Percentiles rank a stretch among this genome's conserved stretches.
phyloP scores from a whole-genome alignment of 257 asterid genomes.

The Nicotiana undulata region DNA sequence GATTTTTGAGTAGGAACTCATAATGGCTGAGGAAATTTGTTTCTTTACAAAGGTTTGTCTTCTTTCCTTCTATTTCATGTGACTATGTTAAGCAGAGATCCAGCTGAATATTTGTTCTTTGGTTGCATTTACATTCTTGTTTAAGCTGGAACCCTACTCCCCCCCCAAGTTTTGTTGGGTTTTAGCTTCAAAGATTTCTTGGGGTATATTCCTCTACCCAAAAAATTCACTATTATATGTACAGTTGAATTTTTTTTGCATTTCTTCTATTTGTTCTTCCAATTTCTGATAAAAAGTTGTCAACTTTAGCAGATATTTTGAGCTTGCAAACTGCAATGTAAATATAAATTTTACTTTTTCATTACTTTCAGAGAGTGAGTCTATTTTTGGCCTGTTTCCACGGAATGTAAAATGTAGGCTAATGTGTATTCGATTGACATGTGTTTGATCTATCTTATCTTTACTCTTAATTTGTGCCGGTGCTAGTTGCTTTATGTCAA shows the following conservation, averaged over 20 bases:
- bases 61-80: not conserved
- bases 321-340: not conserved
- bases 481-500: not conserved
- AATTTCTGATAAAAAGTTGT: not conserved
- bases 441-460: not conserved
- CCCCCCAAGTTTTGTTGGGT: not conserved
- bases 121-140: not conserved
- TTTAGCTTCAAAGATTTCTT: not conserved
- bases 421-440: not conserved
- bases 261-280: not conserved
- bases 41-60: slow-evolving; percentile 65
- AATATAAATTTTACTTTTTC: not conserved
- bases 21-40: slow-evolving; percentile 77
- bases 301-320: not conserved
- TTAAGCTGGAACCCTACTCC: not conserved
- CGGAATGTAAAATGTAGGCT: not conserved
- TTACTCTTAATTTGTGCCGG: not conserved
- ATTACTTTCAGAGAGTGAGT: not conserved
- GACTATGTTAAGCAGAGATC: not conserved
- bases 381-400: not conserved
- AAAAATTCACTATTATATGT: not conserved
- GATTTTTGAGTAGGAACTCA: slow-evolving; percentile 10
- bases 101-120: slow-evolving; percentile 4
- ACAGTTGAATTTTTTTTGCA: not conserved
- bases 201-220: not conserved